Percentiles rank a stretch among this genome's conserved stretches.
These are phyloP conservation scores for Auriscalpium orientale DNA, from an alignment of 768 basidiomycete genomes.

Conservation along the genomic window DNA sequence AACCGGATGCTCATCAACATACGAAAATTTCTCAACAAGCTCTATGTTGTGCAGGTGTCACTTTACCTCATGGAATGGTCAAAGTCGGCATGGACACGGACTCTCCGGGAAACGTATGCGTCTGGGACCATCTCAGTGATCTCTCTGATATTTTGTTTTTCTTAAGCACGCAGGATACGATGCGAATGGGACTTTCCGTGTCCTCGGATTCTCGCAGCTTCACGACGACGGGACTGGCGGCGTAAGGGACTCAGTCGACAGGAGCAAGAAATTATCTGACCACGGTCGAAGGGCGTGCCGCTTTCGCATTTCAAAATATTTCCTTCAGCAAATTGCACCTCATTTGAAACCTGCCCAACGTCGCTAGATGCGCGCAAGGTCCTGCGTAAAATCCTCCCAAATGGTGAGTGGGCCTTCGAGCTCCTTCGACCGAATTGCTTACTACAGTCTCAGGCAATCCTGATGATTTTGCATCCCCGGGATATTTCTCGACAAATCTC, in stretches of 20 bases:
- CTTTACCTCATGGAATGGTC: slow-evolving; percentile 62
- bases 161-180: slow-evolving; percentile 35
- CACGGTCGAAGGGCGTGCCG: slow-evolving; percentile 33
- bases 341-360: slow-evolving; percentile 47
- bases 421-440: not conserved
- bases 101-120: slow-evolving; percentile 48
- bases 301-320: slow-evolving; percentile 59
- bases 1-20: not conserved
- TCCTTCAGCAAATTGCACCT: slow-evolving; percentile 42
- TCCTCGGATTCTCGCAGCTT: slow-evolving; percentile 56
- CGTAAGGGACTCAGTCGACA: slow-evolving; percentile 19
- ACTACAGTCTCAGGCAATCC: slow-evolving; percentile 35
- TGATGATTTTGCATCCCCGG: slow-evolving; percentile 56
- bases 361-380: slow-evolving; percentile 39
- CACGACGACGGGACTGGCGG: slow-evolving; percentile 60
- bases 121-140: slow-evolving; percentile 23
- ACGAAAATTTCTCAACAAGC: not conserved
- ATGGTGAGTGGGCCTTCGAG: slow-evolving; percentile 29
- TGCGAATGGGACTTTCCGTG: slow-evolving; percentile 25
- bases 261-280: too few relatives aligned
- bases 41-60: slow-evolving; percentile 36
- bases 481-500: slow-evolving; percentile 58
- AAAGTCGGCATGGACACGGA: slow-evolving; percentile 65
- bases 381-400: slow-evolving; percentile 36
- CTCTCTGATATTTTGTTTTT: not conserved